Evolutionary conservation across 2,329 filamentous ascomycete genomes (phyloP), one percentile per base, ranked within the genome.

Genomic region (Diaporthe aspalathi): DNA sequence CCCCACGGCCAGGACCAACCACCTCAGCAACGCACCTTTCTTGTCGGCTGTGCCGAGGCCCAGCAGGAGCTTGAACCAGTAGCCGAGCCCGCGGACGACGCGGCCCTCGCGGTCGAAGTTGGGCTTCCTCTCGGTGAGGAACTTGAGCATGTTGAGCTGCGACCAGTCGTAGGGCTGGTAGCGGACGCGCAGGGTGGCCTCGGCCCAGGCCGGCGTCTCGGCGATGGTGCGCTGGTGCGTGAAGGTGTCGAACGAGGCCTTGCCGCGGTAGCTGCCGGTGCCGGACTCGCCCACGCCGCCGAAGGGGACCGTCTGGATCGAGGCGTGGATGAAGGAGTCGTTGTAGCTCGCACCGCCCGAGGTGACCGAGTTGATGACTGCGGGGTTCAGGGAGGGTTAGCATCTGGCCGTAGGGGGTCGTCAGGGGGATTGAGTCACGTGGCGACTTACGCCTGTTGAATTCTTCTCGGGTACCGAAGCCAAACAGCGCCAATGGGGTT

Each of bases 281-380:
- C 94, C 94, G 54, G 91, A 94, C 75, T 92, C 88, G 74, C 94
- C 94, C 9, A 97, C 92, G 76, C 94, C 94, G 74, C 94, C 94
- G 79, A 97, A 97, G 47, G 92, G 86, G 2, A 96, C 84, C 2
- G 91, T 93, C 40, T 89, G 87, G 74, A 96, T 87, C 27, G 88
- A 87, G 72, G 87, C 78, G 77, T 86, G 84, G 73, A 79, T 81
- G 75, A 79, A 82, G 16, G 77, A 56, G 76, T 84, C 92, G 87
- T 84, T 94, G 83, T 86, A 89, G 81, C 80, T 87, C 35, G 89
- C 91, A 74, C 92, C 91, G 68, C 92, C 92, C 1, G 91, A 93
- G 54, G 88, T 91, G 69, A 91, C 87, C 71, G 84, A 82, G 73
- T 83, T 81, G 65, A 93, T 86, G 70, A 93, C 89, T 90, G 74